These are phyloP conservation scores for Amorphotheca resinae DNA, from an alignment of 495 filamentous ascomycete genomes.

Conservation along the genomic window DNA sequence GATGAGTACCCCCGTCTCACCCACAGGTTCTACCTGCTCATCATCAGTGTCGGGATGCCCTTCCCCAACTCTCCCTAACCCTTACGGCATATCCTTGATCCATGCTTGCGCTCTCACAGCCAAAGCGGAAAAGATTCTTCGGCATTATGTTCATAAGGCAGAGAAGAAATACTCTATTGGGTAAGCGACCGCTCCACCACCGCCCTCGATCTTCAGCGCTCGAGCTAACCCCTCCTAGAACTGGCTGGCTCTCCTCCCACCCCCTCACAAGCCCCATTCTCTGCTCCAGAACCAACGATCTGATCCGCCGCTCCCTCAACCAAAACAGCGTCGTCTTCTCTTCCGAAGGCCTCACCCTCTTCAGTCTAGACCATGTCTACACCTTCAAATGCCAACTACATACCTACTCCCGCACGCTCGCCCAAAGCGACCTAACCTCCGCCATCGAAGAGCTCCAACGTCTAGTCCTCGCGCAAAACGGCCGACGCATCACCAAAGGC, in stretches of 20 bases:
- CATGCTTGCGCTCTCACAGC: slow-evolving; percentile 7
- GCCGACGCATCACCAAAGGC: slow-evolving; percentile 42
- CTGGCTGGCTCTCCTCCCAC: slow-evolving; percentile 27
- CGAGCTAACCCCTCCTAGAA: slow-evolving; percentile 17
- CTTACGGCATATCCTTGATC: slow-evolving; percentile 14
- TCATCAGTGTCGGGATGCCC: not conserved
- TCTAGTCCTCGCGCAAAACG: slow-evolving; percentile 46
- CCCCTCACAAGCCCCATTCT: slow-evolving; percentile 23
- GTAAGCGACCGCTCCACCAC: slow-evolving; percentile 17
- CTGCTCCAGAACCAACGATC: slow-evolving; percentile 33
- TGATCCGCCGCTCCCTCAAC: slow-evolving; percentile 50
- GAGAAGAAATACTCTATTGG: slow-evolving; percentile 18
- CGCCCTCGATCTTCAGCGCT: not conserved
- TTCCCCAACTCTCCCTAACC: slow-evolving; percentile 3
- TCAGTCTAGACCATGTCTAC: slow-evolving; percentile 60
- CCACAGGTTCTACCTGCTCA: slow-evolving; percentile 1
- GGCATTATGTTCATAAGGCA: slow-evolving; percentile 11
- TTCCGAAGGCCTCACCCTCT: slow-evolving; percentile 53
- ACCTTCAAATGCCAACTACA: slow-evolving; percentile 53
- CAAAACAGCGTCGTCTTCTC: slow-evolving; percentile 61
- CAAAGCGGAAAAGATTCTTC: slow-evolving; percentile 16
- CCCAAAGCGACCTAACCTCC: slow-evolving; percentile 26
- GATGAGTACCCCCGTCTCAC: slow-evolving; percentile 4
- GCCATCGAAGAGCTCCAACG: slow-evolving; percentile 47
- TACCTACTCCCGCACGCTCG: slow-evolving; percentile 17